phyloP scores from a whole-genome alignment of 805 yeast genomes.

The Hanseniaspora occidentalis region DNA sequence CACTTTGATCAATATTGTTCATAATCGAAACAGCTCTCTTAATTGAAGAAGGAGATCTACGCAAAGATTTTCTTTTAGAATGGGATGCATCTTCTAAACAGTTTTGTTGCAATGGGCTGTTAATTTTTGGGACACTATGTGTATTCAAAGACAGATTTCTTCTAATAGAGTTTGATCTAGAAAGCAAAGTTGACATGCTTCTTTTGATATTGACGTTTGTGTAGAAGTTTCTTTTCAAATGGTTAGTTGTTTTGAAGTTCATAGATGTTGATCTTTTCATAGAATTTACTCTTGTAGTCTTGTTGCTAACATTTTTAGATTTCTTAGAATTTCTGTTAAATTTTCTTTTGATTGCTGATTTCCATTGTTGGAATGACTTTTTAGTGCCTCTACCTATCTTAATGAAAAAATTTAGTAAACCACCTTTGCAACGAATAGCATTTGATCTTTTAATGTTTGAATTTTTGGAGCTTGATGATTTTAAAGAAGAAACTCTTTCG shows the following conservation, averaged over 20 bases:
- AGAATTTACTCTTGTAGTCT: slow-evolving; percentile 1
- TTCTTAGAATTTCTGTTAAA: slow-evolving; percentile 1
- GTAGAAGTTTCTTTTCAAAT: slow-evolving; percentile 5
- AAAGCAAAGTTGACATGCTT: background rate
- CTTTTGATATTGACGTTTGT: slow-evolving; percentile 1
- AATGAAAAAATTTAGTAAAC: slow-evolving; percentile 24
- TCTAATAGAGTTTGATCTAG: slow-evolving; percentile 3
- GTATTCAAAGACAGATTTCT: slow-evolving; percentile 3
- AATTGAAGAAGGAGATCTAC: slow-evolving; percentile 25
- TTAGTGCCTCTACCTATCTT: slow-evolving; percentile 17
- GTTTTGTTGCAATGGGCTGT: background rate
- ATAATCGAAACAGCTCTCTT: slow-evolving; percentile 26
- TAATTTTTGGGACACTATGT: background rate
- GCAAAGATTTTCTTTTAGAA: slow-evolving; percentile 19
- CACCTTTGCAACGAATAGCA: slow-evolving; percentile 29
- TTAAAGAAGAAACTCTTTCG: background rate
- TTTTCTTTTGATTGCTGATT: slow-evolving; percentile 17
- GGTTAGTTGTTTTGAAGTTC: slow-evolving; percentile 2
- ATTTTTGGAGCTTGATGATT: slow-evolving; percentile 9
- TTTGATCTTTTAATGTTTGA: slow-evolving; percentile 22
- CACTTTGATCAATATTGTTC: slow-evolving; percentile 5
- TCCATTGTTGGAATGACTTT: slow-evolving; percentile 17
- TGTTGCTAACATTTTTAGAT: background rate
- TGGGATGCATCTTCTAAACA: slow-evolving; percentile 15
- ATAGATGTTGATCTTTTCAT: slow-evolving; percentile 4